Base-by-base conservation (phyloP, 2,329 filamentous ascomycete genomes). In the Mycocentrospora acerina region DNA sequence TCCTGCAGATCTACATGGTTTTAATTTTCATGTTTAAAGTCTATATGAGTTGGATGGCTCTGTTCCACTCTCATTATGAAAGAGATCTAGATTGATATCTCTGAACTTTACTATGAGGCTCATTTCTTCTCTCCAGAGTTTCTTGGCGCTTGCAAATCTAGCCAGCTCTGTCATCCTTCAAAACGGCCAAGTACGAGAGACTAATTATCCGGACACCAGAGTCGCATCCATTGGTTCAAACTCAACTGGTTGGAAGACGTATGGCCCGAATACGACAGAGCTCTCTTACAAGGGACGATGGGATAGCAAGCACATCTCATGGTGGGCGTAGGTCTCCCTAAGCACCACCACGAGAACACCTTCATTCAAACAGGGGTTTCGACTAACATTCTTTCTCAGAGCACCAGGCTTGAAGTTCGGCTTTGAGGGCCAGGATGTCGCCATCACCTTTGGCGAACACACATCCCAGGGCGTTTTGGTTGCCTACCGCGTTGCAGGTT, bases 221-320 rank as follows among this genome's bases (percentile, higher is more conserved):
- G 45, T 57, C 17, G 29, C 53, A 12, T 39, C 51, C 10, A 55
- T 69, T 19, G 37, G 44, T 10, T 27, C 57, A 24, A 60, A 68
- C 28, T 53, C 60, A 16, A 61, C 57, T 4, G 47, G 27, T 24
- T 76, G 73, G 67, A 70, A 59, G 19, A 76, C 68, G 1, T 83
- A 79, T 47, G 62, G 68, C 4, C 70, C 78, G 4, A 69, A 76
- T 53, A 71, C 76, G 2, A 59, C 70, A 1, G 77, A 82, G 52
- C 67, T 83, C 8, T 76, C 77, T 0, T 83, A 82, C 67, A 81
- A 82, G 53, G 80, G 80, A 4, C 69, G 79, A 41, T 83, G 80
- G 80, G 79, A 83, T 55, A 78, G 73, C 24, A 73, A 78, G 48
- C 71, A 78, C 47, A 72, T 81, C 32, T 82, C 77, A 2, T 83